Evolutionary conservation across 148 eudicot genomes (phyloP).

Genomic region (Camellia japonica): DNA sequence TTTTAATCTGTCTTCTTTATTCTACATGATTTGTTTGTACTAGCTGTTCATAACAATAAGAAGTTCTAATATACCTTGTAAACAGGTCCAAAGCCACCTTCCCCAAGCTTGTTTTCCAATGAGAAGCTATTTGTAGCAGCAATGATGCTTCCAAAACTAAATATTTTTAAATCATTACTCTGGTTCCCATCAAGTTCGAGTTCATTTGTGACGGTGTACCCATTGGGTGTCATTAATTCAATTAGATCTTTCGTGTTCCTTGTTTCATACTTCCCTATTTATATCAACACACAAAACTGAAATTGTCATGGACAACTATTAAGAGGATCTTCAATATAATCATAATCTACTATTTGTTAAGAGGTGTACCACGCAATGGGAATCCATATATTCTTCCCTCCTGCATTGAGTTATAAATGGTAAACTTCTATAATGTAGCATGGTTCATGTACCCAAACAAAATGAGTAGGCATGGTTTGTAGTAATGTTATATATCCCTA

Average conservation of each 20-base stretch:
- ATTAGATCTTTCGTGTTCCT: background rate
- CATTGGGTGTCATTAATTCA: background rate
- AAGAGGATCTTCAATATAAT: background rate
- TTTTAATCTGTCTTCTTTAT: no score
- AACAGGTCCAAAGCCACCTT: background rate
- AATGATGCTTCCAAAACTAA: background rate
- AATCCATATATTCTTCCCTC: conserved; percentile 1
- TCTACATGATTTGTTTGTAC: no score
- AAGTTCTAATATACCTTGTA: background rate
- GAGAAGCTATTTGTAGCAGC: conserved; percentile 3
- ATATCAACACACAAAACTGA: background rate
- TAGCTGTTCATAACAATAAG: no score
- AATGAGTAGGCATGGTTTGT: no score
- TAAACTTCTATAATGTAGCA: no score
- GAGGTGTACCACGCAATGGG: background rate
- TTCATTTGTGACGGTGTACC: background rate
- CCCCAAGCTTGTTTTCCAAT: background rate
- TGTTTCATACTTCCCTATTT: no score
- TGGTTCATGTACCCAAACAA: no score
- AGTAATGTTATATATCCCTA: no score
- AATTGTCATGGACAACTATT: background rate
- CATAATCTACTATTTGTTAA: background rate
- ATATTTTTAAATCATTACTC: background rate
- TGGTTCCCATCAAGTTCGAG: background rate
- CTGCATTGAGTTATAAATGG: background rate